Evolutionary conservation across 148 eudicot species (phyloP).

Genomic region (Rhododendron williamsianum): DNA sequence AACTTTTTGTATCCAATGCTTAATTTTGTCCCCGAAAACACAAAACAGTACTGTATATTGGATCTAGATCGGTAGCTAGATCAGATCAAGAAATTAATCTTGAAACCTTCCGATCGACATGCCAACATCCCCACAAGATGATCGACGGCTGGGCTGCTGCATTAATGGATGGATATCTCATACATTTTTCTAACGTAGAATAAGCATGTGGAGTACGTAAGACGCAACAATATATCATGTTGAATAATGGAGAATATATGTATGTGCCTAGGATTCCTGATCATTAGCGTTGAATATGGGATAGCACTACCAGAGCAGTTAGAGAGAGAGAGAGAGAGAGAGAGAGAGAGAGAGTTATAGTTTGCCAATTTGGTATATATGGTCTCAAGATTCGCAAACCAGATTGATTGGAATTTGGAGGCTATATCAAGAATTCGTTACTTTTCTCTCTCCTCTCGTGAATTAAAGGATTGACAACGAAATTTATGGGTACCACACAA

Average conservation of each 20-base stretch:
- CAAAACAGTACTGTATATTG: neutral
- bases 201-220: neutral
- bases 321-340: neutral
- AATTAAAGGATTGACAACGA: neutral
- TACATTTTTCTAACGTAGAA: neutral
- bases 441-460: neutral
- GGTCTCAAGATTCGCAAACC: neutral
- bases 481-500: neutral
- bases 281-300: neutral
- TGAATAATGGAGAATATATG: neutral
- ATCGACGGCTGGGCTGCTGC: neutral
- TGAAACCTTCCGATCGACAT: neutral
- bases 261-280: neutral
- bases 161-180: neutral
- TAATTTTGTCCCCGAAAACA: neutral
- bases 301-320: neutral
- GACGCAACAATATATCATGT: neutral
- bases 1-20: neutral
- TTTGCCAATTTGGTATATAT: neutral
- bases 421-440: neutral
- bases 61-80: neutral
- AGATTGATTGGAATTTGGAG: no score
- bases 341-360: neutral
- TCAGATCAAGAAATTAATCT: neutral
- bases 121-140: neutral